Conservation (phyloP, 768 basidiomycete species). For the Rhizopogon sp. region DNA sequence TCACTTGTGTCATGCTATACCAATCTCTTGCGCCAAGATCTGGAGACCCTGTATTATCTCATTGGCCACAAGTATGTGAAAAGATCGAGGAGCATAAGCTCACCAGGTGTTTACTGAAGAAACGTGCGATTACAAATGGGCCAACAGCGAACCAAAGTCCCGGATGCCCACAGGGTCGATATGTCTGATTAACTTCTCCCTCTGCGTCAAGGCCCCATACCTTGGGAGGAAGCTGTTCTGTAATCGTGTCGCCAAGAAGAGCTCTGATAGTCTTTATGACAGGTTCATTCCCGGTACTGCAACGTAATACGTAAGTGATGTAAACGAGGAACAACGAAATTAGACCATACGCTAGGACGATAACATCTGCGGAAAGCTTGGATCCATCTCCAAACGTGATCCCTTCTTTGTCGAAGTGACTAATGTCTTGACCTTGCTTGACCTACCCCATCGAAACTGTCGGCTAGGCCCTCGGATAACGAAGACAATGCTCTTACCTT, state of each 20-base stretch:
- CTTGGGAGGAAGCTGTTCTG: neutral
- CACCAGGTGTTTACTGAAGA: neutral
- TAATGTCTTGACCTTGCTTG: constrained; percentile 30
- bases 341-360: constrained; percentile 44
- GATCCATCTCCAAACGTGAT: constrained; percentile 35
- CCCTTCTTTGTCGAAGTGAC: constrained; percentile 35
- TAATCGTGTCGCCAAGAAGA: neutral
- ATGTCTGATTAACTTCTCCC: neutral
- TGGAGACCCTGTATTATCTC: neutral
- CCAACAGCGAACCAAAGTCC: neutral
- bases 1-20: neutral
- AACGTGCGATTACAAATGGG: neutral
- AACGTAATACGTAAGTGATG: neutral
- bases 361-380: constrained; percentile 36
- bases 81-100: neutral
- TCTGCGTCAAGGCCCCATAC: neutral
- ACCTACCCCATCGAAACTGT: constrained; percentile 12
- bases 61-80: neutral
- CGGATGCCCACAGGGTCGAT: neutral
- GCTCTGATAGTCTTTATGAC: neutral
- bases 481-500: neutral
- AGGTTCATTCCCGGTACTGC: neutral
- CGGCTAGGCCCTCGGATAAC: neutral
- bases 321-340: neutral
- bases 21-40: neutral